Percentiles rank a stretch among this genome's conserved stretches.
phyloP scores from a whole-genome alignment of 2,329 filamentous ascomycete species.

The Myotisia sp. region DNA sequence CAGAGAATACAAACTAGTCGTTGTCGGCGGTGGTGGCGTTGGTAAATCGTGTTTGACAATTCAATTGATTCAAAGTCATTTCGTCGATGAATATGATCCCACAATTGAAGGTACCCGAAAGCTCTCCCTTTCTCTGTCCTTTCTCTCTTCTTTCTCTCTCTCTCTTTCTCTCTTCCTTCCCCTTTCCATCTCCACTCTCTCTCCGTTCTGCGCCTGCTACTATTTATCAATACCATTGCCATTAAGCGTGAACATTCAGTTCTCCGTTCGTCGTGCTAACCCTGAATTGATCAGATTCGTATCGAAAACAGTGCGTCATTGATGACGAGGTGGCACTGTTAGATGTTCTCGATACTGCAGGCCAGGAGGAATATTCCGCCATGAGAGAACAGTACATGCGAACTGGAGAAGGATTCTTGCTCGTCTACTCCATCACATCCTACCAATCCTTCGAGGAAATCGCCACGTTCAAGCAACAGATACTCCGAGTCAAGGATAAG shows the following conservation, averaged over 20 bases:
- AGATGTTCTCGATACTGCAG: conserved; percentile 94
- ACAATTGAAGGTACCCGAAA: conserved; percentile 70
- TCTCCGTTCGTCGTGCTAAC: too few species aligned
- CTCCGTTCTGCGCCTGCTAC: conserved; percentile 12
- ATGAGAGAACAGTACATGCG: conserved; percentile 99
- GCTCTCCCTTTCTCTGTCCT: conserved; percentile 23
- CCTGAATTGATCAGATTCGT: conserved; percentile 94
- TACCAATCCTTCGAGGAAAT: conserved; percentile 97
- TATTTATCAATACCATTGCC: conserved; percentile 1
- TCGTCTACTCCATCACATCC: conserved; percentile 97
- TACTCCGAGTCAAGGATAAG: conserved; percentile 96
- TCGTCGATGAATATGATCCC: conserved; percentile 98
- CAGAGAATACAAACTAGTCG: conserved; percentile 89
- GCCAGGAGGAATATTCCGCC: conserved; percentile 97
- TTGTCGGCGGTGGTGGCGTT: conserved; percentile 93
- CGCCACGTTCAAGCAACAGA: conserved; percentile 96
- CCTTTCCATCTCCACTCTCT: too few species aligned
- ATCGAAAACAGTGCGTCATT: conserved; percentile 98
- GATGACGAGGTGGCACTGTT: conserved; percentile 95
- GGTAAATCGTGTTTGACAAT: conserved; percentile 99
- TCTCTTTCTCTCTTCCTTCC: too few species aligned
- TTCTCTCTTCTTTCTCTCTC: conserved; percentile 20
- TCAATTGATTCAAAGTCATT: conserved; percentile 88
- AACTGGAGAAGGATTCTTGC: conserved; percentile 91
- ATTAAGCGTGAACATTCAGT: too few species aligned